A percentile compares a stretch with the other conserved stretches of the same genome.
phyloP scores from a whole-genome alignment of 345 rosid species.

The Syzygium jambos region DNA sequence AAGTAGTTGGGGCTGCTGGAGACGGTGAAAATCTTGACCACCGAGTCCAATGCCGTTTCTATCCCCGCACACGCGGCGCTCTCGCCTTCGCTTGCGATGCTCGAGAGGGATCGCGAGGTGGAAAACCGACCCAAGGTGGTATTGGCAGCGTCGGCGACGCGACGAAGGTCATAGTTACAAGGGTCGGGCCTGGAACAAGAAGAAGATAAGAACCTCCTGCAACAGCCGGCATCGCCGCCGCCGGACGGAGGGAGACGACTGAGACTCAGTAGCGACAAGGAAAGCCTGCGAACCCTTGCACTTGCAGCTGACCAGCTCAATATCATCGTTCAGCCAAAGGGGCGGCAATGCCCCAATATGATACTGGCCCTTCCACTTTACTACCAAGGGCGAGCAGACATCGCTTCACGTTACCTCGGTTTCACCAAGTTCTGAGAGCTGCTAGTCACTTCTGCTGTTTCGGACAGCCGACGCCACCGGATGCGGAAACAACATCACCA shows the following conservation, averaged over 20 bases:
- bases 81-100: background rate
- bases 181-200: background rate
- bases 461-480: background rate
- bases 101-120: background rate
- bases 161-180: background rate
- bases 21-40: conserved; percentile 59
- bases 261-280: background rate
- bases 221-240: background rate
- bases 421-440: background rate
- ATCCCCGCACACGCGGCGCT: conserved; percentile 18
- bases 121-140: background rate
- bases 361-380: background rate
- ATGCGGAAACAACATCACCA: background rate
- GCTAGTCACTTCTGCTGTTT: background rate
- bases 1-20: conserved; percentile 45
- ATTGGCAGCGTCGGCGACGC: background rate
- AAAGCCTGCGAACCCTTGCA: background rate
- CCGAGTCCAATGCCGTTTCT: conserved; percentile 52
- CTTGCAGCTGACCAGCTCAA: background rate
- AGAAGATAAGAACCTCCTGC: background rate
- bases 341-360: background rate
- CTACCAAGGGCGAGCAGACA: background rate
- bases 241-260: background rate
- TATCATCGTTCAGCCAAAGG: background rate
- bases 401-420: background rate